Conservation (phyloP, 73 alveolate genomes). For the Halteria grandinella region DNA sequence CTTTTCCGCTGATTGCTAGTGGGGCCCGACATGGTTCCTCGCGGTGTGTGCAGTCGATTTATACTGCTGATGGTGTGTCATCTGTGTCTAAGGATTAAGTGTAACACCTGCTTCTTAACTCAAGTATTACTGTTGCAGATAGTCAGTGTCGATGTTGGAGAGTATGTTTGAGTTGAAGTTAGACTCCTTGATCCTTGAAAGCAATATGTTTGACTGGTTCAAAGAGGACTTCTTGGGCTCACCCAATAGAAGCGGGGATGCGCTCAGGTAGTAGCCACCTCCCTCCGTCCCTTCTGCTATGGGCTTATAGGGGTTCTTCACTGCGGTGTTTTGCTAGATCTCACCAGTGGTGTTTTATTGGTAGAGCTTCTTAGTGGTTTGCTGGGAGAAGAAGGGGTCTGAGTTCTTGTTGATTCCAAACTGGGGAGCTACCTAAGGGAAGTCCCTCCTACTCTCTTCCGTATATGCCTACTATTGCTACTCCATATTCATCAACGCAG, state of each 20-base stretch:
- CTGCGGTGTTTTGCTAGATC: no score
- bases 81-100: not conserved
- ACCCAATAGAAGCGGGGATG: conserved; percentile 26
- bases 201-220: conserved; percentile 15
- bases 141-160: conserved; percentile 34
- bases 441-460: no score
- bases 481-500: no score
- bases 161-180: conserved; percentile 16
- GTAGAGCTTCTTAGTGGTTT: no score
- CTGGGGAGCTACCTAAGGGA: no score
- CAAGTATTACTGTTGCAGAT: conserved; percentile 13
- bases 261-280: no score
- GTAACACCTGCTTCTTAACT: conserved; percentile 7
- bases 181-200: conserved; percentile 37
- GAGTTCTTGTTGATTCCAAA: no score
- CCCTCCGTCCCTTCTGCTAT: no score
- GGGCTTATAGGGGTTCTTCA: no score
- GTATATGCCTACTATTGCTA: no score
- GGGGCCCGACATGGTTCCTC: not conserved
- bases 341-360: no score
- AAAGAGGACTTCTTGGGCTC: not conserved
- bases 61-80: not conserved
- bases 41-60: not conserved
- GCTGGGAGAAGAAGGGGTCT: no score
- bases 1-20: not conserved